phyloP scores from a whole-genome alignment of 768 basidiomycete species.

The Phanerochaete sordida region DNA sequence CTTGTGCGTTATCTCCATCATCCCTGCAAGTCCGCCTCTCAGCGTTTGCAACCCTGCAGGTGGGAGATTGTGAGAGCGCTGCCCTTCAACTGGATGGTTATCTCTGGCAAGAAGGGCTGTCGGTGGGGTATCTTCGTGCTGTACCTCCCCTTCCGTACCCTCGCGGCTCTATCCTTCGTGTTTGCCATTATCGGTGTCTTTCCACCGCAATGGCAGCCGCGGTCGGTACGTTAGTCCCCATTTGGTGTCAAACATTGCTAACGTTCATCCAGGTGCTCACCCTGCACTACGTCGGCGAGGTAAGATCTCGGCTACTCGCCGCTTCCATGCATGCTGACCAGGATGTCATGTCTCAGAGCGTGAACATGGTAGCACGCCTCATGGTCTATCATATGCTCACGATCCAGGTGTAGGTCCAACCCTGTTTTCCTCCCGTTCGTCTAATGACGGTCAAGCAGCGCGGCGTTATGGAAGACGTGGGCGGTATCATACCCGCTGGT shows the following conservation, averaged over 20 bases:
- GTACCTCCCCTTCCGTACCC: background rate
- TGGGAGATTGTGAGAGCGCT: background rate
- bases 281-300: background rate
- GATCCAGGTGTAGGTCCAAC: background rate
- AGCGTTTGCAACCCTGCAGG: background rate
- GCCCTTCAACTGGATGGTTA: background rate
- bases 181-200: background rate
- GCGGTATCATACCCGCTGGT: background rate
- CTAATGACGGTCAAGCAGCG: background rate
- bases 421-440: background rate
- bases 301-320: background rate
- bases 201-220: slow-evolving; percentile 4
- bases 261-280: background rate
- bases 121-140: background rate
- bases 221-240: background rate
- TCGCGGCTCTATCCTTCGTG: background rate
- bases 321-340: background rate
- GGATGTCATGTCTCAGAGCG: background rate
- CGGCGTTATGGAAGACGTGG: slow-evolving; percentile 1
- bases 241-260: background rate
- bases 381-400: slow-evolving; percentile 2
- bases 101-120: background rate
- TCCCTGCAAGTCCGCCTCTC: background rate
- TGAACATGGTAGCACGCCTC: background rate
- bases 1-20: background rate